Base-by-base conservation (phyloP, 176 grass and related monocot genomes). In the Calamus simplicifolius region DNA sequence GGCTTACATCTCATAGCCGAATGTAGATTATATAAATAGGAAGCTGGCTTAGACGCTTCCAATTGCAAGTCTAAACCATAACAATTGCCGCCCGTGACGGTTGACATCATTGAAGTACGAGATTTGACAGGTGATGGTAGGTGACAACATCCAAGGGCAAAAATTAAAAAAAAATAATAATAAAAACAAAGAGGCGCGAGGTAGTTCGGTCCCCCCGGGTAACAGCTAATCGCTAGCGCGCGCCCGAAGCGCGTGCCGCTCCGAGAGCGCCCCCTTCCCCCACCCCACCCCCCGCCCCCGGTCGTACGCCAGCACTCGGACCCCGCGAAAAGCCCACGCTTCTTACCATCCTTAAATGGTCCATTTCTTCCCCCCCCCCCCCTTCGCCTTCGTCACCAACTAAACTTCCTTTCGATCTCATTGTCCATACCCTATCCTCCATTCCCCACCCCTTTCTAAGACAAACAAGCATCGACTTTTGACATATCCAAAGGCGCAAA, bases 171-270 rank as follows among this genome's bases (percentile, higher is more conserved):
- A n/a, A n/a, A n/a, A n/a, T n/a, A n/a, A n/a, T n/a, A n/a, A n/a
- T n/a, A n/a, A n/a, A n/a, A 43, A 43, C 12, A 13, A 12, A 12
- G 35, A 2, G 35, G 10, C 35, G 12, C 35, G 35, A 43, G 6
- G 35, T 31, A 8, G 35, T 69, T 82, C 76, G 79, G 21, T 23
- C 80, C 69, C 59, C 50, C 0, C 7, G 27, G 69, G 73, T 56
- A 66, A 66, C 85, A 88, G 85, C 85, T 88, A 72, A 88, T 25
- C 69, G 85, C 85, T 56, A 79, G 79, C 71, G 69, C 61, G 50
- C 61, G 23, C 56, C 54, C 51, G 77, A 80, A 82, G 48, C 89
- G 81, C 72, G 85, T 88, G 63, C 67, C 76, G 16, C 29, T 48
- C 28, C 14, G 21, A 63, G 35, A 6, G 5, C 60, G 3, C 7